phyloP scores from a whole-genome alignment of 202 grass and related monocot genomes.

The Elaeis oleifera region DNA sequence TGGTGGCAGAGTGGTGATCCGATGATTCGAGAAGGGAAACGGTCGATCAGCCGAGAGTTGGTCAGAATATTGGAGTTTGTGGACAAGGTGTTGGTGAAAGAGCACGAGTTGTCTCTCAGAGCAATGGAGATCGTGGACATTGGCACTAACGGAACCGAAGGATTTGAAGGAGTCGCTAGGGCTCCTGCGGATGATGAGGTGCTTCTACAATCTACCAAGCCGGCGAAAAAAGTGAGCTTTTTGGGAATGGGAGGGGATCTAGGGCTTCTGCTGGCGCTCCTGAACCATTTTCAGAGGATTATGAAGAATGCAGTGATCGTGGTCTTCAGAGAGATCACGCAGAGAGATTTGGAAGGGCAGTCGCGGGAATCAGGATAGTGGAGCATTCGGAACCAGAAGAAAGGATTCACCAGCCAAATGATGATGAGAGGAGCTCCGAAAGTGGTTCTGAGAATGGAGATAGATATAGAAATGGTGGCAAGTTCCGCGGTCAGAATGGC shows the following conservation, averaged over 20 bases:
- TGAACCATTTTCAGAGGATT: constrained; percentile 4
- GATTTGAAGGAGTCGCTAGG: neutral
- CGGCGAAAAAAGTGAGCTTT: constrained; percentile 50
- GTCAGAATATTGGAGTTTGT: constrained; percentile 54
- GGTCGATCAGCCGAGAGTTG: constrained; percentile 46
- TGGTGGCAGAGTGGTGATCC: constrained; percentile 34
- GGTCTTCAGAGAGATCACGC: no score
- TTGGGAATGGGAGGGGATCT: constrained; percentile 9
- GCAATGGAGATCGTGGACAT: constrained; percentile 13
- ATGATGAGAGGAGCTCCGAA: constrained; percentile 33
- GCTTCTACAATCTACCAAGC: neutral
- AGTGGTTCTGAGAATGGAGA: constrained; percentile 29
- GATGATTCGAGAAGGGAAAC: constrained; percentile 60
- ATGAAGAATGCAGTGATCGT: no score
- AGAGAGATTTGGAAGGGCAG: neutral
- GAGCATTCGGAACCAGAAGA: neutral
- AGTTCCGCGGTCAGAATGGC: neutral
- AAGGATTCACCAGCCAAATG: neutral
- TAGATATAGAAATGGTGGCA: neutral
- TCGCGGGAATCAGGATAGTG: neutral
- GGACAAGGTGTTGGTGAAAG: constrained; percentile 58
- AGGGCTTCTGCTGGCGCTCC: neutral
- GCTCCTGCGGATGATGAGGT: no score
- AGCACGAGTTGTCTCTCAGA: constrained; percentile 18
- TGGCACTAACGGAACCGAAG: constrained; percentile 15